Conservation (phyloP, 306 rosid species). For the Pterocarpus macrocarpus region DNA sequence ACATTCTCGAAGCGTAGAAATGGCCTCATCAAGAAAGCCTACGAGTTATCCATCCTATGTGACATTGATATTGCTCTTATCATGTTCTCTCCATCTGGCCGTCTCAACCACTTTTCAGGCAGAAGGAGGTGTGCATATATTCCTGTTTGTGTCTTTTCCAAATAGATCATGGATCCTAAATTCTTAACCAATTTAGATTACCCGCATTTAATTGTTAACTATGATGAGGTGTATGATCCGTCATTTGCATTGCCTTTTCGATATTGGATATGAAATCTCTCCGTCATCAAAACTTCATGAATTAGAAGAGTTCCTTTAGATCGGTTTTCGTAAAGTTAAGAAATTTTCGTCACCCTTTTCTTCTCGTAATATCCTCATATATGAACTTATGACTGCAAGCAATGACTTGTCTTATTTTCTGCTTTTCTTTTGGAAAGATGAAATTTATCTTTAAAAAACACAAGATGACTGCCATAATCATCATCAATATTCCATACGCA, state of each 20-base stretch:
- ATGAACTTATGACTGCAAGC: not conserved
- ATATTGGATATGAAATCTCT: not conserved
- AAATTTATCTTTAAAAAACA: not conserved
- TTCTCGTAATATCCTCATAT: not conserved
- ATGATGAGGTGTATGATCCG: not conserved
- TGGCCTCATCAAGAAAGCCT: conserved; percentile 90
- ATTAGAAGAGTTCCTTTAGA: not conserved
- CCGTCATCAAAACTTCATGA: not conserved
- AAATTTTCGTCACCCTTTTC: not conserved
- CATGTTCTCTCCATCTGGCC: conserved; percentile 79
- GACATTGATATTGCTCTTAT: conserved; percentile 89
- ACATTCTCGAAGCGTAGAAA: conserved; percentile 88
- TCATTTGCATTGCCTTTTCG: not conserved
- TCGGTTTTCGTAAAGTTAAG: not conserved
- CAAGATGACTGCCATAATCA: not conserved
- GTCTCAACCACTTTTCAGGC: conserved; percentile 78
- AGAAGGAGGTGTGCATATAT: conserved; percentile 57
- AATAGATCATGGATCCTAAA: not conserved
- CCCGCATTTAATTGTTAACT: not conserved
- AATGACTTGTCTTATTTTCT: not conserved
- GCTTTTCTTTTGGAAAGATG: not conserved
- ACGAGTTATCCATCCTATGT: conserved; percentile 78
- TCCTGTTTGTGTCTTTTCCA: not conserved
- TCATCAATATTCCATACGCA: not conserved
- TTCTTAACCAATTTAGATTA: not conserved